Base-by-base conservation (phyloP, 179 eudicot species). In the Beta corolliflora region DNA sequence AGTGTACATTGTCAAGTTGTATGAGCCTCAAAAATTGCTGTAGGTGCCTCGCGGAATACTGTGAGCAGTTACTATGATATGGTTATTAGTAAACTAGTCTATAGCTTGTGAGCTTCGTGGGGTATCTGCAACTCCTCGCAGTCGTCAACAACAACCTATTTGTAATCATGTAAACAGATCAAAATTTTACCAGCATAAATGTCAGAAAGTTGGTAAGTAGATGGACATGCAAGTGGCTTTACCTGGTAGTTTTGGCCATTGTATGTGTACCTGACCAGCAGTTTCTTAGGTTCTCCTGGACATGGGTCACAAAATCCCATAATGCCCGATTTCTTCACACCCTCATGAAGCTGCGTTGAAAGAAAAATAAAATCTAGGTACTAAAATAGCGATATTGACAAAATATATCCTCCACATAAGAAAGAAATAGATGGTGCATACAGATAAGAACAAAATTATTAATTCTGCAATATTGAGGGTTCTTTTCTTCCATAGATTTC, bases 281-380 rank as follows among this genome's bases (percentile, higher is more conserved):
- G 84, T 73, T 87, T 90, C 85, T 94, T 96, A 71, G 92, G 83
- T 83, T 93, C 97, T 71, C 92, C 94, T 0, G 99, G 99, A 85
- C 98, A 94, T 81, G 97, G 97, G 82, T 96, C 99, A 70, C 96
- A 94, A 83, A 94, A 96, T 12, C 99, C 99, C 99, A 96, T 96
- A 56, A 96, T 96, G 69, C 99, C 99, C 3, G 98, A 91, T 87
- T 96, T 96, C 87, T 94, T 96, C 73, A 96, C 93, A 63, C 99
- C 99, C 65, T 91, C 92, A 29, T 96, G 99, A 79, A 96, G 95
- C 99, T 96, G 93, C 31, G 31, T 29, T 29, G 31, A 29, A 29
- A 29, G 31, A 29, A 46, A 48, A 29, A 53, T 23, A 16, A 9
- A 52, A 56, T 48, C 6, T n/a, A 71, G 25, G 36, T 18, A 50